Base-by-base conservation (phyloP, 2,329 filamentous ascomycete species). In the Arthrobotrys conoides region DNA sequence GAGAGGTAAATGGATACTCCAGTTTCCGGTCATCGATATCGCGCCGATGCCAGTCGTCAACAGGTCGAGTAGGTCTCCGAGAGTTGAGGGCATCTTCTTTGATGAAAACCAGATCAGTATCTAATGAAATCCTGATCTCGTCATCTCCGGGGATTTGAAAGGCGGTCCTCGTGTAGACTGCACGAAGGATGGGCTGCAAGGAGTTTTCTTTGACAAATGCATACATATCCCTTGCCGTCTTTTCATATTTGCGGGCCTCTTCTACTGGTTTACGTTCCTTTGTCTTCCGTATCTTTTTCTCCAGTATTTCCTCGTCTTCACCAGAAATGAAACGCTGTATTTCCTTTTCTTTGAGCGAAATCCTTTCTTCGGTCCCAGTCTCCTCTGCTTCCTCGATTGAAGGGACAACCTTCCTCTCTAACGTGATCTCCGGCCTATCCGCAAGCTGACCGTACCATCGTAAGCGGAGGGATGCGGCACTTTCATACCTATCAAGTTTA, bases 81-180 rank as follows among this genome's bases (percentile, higher is more conserved):
- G 86, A 83, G 83, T 98, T 95, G 63, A 99, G 87, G 1, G 92
- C 89, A 82, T 92, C 90, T 83, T 92, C 90, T 63, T 90, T 88
- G 82, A 99, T 96, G 82, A 98, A 92, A 24, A 93, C 94, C 36
- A 99, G 87, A 81, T 97, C 90, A 0, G 94, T 97, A 84, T 99
- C 96, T 76, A 99, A 92, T 5, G 94, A 94, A 82, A 99, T 93
- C 69, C 96, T 91, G 57, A 99, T 91, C 20, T 93, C 91, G 84
- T 96, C 91, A 83, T 99, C 94, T 14, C 93, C 90, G 5, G 96
- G 96, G 81, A 97, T 97, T 85, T 99, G 96, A 86, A 98, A 99
- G 0, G 96, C 96, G 0, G 94, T 97, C 80, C 96, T 92, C 46
- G 91, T 92, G 84, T 98, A 98, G 85, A 97, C 97, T 80, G 96